phyloP scores from a whole-genome alignment of 805 yeast genomes.

The Spathaspora boniae region DNA sequence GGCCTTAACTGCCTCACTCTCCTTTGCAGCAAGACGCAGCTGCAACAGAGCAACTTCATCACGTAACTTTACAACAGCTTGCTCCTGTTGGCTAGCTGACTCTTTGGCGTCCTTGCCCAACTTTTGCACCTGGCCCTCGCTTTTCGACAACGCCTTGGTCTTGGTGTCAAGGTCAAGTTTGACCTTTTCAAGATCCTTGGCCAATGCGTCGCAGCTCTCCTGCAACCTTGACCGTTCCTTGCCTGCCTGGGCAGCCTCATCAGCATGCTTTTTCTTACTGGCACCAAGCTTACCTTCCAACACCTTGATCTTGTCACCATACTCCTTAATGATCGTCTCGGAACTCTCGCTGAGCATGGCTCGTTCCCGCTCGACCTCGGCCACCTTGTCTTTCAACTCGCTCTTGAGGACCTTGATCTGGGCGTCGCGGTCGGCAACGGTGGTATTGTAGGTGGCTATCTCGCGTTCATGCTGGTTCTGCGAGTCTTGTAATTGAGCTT shows the following conservation, averaged over 20 bases:
- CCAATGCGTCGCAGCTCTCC: constrained; percentile 1
- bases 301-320: constrained; percentile 40
- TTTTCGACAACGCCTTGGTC: constrained; percentile 2
- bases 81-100: too few relatives aligned
- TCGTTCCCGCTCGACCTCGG: constrained; percentile 52
- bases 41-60: too few relatives aligned
- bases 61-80: too few relatives aligned
- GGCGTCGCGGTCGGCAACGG: constrained; percentile 13
- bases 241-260: constrained; percentile 5
- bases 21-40: too few relatives aligned
- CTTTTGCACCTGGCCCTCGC: too few relatives aligned
- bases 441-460: constrained; percentile 5
- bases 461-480: constrained; percentile 1
- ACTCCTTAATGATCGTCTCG: constrained; percentile 47
- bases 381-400: constrained; percentile 31
- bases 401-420: constrained; percentile 16
- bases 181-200: background rate
- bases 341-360: constrained; percentile 46
- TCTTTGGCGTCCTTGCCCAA: too few relatives aligned
- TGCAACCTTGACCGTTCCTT: constrained; percentile 4
- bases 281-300: constrained; percentile 34
- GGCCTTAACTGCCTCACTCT: background rate
- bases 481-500: constrained; percentile 1
- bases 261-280: constrained; percentile 13
- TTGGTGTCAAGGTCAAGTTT: background rate